phyloP scores from a whole-genome alignment of 371 early-diverging fungal genomes.

The Mucor racemosus region DNA sequence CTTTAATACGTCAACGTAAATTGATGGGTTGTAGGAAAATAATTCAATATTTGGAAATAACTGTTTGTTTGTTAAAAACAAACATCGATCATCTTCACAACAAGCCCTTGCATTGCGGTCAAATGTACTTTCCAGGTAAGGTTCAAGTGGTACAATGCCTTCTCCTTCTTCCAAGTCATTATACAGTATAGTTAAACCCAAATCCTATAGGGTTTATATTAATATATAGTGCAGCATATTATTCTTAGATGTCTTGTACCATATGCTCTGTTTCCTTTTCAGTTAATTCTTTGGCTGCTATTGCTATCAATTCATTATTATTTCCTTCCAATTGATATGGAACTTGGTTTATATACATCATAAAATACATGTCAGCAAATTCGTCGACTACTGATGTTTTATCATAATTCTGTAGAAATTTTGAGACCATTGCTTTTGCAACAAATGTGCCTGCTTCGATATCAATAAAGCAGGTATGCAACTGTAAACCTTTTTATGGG shows the following conservation, averaged over 20 bases:
- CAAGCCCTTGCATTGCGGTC: slow-evolving; percentile 40
- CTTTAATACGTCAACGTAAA: slow-evolving; percentile 49
- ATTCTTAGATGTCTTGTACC: slow-evolving; percentile 23
- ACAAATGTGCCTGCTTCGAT: slow-evolving; percentile 61
- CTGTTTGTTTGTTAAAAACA: slow-evolving; percentile 61
- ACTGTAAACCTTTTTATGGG: slow-evolving; percentile 40
- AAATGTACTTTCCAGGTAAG: slow-evolving; percentile 7
- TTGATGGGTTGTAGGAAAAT: slow-evolving; percentile 56
- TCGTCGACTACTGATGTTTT: slow-evolving; percentile 54
- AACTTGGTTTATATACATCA: slow-evolving; percentile 60
- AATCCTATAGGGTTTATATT: neutral
- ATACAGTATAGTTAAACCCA: slow-evolving; percentile 45
- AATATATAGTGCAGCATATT: no score
- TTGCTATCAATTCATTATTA: neutral
- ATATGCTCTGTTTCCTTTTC: slow-evolving; percentile 18
- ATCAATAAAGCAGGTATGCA: slow-evolving; percentile 64
- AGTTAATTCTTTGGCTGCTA: neutral
- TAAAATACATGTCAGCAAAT: slow-evolving; percentile 67
- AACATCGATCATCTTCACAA: slow-evolving; percentile 62
- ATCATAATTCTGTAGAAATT: slow-evolving; percentile 57
- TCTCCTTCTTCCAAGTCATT: slow-evolving; percentile 26
- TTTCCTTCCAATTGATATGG: slow-evolving; percentile 59
- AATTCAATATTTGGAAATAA: slow-evolving; percentile 53
- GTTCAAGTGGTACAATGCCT: slow-evolving; percentile 9
- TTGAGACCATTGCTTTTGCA: slow-evolving; percentile 54